phyloP scores from a whole-genome alignment of 2,329 filamentous ascomycete genomes.

The Aspergillus fischeri region DNA sequence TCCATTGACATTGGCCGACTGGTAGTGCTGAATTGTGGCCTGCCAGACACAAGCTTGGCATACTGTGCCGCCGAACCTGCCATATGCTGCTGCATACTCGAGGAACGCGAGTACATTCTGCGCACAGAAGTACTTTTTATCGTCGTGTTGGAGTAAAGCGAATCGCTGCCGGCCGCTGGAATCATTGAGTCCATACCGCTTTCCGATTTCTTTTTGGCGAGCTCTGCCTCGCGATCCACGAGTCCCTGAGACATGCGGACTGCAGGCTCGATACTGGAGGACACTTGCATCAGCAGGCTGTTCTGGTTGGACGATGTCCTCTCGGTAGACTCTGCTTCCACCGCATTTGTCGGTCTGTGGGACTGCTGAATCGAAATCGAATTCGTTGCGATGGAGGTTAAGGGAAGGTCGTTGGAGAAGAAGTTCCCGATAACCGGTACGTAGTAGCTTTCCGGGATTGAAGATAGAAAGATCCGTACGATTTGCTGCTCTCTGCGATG shows the following conservation, averaged over 20 bases:
- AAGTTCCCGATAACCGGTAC: constrained; percentile 13
- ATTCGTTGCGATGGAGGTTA: not conserved
- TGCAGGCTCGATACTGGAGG: constrained; percentile 2
- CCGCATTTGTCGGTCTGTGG: not conserved
- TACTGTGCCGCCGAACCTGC: constrained; percentile 12
- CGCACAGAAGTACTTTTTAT: constrained; percentile 9
- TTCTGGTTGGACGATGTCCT: not conserved
- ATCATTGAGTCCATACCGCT: not conserved
- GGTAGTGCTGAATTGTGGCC: constrained; percentile 5
- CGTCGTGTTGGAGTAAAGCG: constrained; percentile 16
- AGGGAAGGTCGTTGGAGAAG: not conserved
- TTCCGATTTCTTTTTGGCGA: not conserved
- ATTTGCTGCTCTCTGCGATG: constrained; percentile 20
- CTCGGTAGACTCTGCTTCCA: not conserved
- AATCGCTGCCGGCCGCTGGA: constrained; percentile 14
- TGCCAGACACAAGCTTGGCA: constrained; percentile 9
- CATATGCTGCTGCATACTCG: constrained; percentile 7
- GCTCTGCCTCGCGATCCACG: not conserved
- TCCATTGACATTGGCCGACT: constrained; percentile 12
- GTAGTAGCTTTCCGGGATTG: constrained; percentile 10
- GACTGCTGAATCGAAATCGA: not conserved
- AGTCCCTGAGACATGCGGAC: constrained; percentile 5
- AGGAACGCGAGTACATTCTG: constrained; percentile 5
- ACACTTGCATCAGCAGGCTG: constrained; percentile 1
- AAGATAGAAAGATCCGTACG: constrained; percentile 16